Conservation (phyloP, 305 asterid genomes). For the Fraxinus sp. region DNA sequence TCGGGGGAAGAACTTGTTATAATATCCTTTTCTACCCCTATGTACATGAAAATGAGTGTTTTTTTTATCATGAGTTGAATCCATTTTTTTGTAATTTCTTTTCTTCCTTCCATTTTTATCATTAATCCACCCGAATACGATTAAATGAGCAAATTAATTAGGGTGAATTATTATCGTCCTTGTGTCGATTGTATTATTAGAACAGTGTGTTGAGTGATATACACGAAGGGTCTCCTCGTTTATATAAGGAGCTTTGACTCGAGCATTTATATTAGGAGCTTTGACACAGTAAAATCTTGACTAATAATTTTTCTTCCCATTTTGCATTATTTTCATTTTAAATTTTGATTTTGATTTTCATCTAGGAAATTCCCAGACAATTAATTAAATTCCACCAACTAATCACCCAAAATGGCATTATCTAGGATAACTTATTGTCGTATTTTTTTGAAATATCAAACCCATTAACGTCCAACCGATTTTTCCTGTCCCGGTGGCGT, state of each 20-base stretch:
- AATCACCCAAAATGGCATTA: neutral
- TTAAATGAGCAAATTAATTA: too few relatives aligned
- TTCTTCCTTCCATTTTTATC: too few relatives aligned
- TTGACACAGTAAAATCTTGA: neutral
- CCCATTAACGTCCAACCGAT: neutral
- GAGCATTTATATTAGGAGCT: neutral
- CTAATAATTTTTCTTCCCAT: neutral
- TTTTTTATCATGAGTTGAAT: neutral
- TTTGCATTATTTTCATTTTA: too few relatives aligned
- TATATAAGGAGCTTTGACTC: too few relatives aligned
- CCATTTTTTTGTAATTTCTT: too few relatives aligned
- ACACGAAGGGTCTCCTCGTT: neutral
- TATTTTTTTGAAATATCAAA: neutral
- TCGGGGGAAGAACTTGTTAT: neutral
- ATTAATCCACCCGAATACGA: too few relatives aligned
- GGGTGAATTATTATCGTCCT: neutral
- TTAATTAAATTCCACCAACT: neutral
- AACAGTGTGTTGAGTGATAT: neutral
- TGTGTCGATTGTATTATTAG: neutral
- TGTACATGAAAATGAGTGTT: neutral
- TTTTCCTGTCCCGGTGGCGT: neutral
- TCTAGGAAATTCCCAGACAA: neutral
- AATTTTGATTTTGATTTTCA: neutral
- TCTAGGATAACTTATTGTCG: too few relatives aligned
- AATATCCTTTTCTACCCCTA: neutral